Percentiles rank a stretch among this genome's conserved stretches.
Evolutionary conservation across 192 early-diverging fungal species (phyloP).

Genomic region (Entomortierella beljakovae): DNA sequence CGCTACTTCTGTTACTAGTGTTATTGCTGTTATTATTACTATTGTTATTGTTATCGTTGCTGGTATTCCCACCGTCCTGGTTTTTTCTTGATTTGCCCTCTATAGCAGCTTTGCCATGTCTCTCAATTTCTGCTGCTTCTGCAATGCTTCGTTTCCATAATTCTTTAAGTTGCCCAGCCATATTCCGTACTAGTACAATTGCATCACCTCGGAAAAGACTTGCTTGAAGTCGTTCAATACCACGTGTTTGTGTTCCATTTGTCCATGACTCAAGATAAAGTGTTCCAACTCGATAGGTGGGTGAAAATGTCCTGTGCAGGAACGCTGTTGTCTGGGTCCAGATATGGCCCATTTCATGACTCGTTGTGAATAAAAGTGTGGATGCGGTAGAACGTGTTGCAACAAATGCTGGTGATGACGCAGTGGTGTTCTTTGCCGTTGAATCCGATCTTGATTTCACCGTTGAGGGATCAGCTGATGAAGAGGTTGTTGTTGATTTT

Average conservation of each 20-base stretch:
- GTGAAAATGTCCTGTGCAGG: slow-evolving; percentile 41
- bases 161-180: slow-evolving; percentile 17
- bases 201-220: slow-evolving; percentile 41
- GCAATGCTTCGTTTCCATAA: slow-evolving; percentile 12
- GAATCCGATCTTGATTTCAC: slow-evolving; percentile 6
- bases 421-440: background rate
- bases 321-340: slow-evolving; percentile 40
- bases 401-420: slow-evolving; percentile 15
- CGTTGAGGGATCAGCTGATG: no score
- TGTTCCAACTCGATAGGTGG: slow-evolving; percentile 36
- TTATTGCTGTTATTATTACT: background rate
- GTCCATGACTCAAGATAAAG: slow-evolving; percentile 47
- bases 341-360: slow-evolving; percentile 30
- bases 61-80: background rate
- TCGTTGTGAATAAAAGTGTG: slow-evolving; percentile 18
- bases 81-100: slow-evolving; percentile 2
- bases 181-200: slow-evolving; percentile 19
- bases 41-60: background rate
- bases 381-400: slow-evolving; percentile 18
- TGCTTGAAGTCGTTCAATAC: slow-evolving; percentile 28
- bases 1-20: background rate
- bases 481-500: no score
- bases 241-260: slow-evolving; percentile 45
- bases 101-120: slow-evolving; percentile 4
- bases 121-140: slow-evolving; percentile 15